Percentiles rank a stretch among this genome's conserved stretches.
phyloP scores from a whole-genome alignment of 148 eudicot genomes.

The Arctostaphylos glauca region DNA sequence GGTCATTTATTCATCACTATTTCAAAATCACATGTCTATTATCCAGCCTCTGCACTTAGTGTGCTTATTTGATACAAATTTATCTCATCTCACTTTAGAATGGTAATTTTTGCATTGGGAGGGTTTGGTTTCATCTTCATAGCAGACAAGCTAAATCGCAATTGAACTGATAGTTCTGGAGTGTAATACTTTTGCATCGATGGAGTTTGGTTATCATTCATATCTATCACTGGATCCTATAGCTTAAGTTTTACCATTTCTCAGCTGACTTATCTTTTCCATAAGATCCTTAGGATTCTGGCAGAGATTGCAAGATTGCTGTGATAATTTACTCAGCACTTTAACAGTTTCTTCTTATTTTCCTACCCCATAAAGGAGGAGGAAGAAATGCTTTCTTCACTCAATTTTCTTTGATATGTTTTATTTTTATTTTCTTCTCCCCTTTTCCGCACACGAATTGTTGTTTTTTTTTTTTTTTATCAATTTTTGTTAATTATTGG shows the following conservation, averaged over 20 bases:
- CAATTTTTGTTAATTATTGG: no score
- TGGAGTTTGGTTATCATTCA: neutral
- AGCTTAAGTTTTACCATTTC: neutral
- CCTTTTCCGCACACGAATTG: no score
- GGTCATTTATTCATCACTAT: neutral
- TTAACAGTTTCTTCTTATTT: neutral
- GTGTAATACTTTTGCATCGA: neutral
- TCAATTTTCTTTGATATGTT: neutral
- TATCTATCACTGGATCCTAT: neutral
- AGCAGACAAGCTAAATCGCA: neutral
- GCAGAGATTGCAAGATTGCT: neutral
- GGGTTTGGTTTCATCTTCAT: neutral
- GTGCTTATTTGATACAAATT: neutral
- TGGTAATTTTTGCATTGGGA: neutral
- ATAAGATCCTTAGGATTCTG: neutral
- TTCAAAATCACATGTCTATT: neutral
- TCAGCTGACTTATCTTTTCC: neutral
- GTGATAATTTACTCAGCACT: neutral
- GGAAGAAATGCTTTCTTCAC: neutral
- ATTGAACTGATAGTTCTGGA: neutral
- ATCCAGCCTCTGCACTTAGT: neutral
- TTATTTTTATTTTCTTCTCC: no score
- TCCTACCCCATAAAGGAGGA: neutral
- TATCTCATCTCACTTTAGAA: neutral
- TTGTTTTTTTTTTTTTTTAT: no score